Evolutionary conservation across 768 basidiomycete species (phyloP).

Genomic region (Boletus tomentosulus): DNA sequence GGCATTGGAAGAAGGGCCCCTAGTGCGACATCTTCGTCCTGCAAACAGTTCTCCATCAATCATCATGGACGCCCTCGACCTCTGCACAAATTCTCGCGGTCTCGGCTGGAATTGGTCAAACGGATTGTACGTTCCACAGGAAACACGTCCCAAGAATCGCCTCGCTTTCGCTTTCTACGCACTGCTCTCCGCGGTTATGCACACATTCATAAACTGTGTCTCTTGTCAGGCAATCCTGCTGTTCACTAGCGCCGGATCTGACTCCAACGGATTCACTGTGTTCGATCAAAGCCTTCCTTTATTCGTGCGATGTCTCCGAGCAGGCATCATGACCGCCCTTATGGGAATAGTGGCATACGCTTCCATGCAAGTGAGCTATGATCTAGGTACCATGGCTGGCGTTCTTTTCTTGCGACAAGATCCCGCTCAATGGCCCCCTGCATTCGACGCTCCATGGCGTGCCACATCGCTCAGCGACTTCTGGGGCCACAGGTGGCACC

Average conservation of each 20-base stretch:
- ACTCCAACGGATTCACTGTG: constrained; percentile 22
- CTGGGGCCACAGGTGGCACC: constrained; percentile 40
- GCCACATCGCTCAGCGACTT: constrained; percentile 36
- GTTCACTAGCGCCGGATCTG: constrained; percentile 31
- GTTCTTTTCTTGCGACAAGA: constrained; percentile 28
- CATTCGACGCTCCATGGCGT: constrained; percentile 32
- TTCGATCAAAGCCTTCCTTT: constrained; percentile 32
- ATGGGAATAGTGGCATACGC: constrained; percentile 24
- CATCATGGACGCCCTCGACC: constrained; percentile 43
- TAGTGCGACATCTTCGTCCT: constrained; percentile 11
- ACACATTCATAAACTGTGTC: constrained; percentile 41
- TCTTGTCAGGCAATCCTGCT: constrained; percentile 45
- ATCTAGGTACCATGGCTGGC: constrained; percentile 19
- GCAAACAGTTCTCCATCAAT: not conserved
- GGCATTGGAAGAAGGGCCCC: constrained; percentile 10
- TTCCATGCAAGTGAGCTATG: constrained; percentile 37
- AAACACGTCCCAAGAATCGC: constrained; percentile 39
- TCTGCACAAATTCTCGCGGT: constrained; percentile 51
- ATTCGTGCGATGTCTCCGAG: constrained; percentile 29
- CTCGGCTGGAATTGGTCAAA: constrained; percentile 59
- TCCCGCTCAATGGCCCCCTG: constrained; percentile 31
- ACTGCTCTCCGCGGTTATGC: constrained; percentile 28
- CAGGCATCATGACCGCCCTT: constrained; percentile 41
- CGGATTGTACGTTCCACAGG: constrained; percentile 25
- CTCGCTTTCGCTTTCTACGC: constrained; percentile 36